A percentile compares a stretch with the other conserved stretches of the same genome.
These are phyloP conservation scores for Jatropha curcas DNA, from an alignment of 345 rosid species.

Conservation along the genomic window DNA sequence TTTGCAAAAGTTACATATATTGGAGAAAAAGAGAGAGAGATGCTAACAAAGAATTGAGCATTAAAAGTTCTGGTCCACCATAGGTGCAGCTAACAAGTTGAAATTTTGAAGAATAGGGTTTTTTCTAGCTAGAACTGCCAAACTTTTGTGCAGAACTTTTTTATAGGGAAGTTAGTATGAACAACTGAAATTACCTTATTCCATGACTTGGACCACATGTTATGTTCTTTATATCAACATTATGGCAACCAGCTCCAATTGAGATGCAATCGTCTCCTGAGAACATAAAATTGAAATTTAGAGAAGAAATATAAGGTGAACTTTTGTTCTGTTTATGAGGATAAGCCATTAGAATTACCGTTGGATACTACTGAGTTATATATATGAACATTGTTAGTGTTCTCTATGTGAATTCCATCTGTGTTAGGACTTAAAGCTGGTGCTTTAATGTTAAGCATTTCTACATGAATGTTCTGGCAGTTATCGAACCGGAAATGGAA, in stretches of 20 bases:
- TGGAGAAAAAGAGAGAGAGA: not conserved
- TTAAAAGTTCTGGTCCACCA: not conserved
- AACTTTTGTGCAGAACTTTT: conserved; percentile 8
- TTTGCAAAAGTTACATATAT: not conserved
- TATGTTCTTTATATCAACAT: conserved; percentile 31
- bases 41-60: not conserved
- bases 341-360: conserved; percentile 11
- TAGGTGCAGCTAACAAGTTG: conserved; percentile 11
- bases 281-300: not conserved
- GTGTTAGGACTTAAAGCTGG: conserved; percentile 46
- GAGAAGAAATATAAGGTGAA: not conserved
- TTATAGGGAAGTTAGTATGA: not conserved
- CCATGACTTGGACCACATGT: conserved; percentile 45
- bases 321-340: not conserved
- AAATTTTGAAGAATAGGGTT: conserved; percentile 1
- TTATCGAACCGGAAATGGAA: conserved; percentile 38
- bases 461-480: conserved; percentile 23
- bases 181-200: conserved; percentile 24
- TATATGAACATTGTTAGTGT: conserved; percentile 31
- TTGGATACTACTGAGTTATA: conserved; percentile 21
- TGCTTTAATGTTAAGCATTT: conserved; percentile 29
- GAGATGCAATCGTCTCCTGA: conserved; percentile 47
- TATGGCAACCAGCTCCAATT: conserved; percentile 34
- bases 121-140: conserved; percentile 7
- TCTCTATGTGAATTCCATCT: conserved; percentile 44